Evolutionary conservation across 257 asterid species (phyloP).

Genomic region (Avicennia marina): DNA sequence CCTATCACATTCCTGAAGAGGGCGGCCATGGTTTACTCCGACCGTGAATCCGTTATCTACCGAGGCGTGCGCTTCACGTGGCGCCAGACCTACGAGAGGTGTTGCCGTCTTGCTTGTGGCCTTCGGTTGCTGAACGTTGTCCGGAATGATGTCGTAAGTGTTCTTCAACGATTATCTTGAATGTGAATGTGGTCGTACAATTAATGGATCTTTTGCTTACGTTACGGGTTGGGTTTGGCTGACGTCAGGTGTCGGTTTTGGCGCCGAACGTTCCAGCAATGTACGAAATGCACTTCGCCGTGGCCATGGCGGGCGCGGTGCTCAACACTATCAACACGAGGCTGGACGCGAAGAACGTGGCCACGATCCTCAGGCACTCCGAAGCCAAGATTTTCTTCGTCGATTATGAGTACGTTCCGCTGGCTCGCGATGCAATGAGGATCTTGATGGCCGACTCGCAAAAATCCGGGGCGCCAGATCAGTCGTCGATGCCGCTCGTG

Average conservation of each 20-base stretch:
- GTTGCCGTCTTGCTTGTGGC: constrained; percentile 72
- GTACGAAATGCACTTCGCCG: constrained; percentile 88
- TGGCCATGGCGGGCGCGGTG: constrained; percentile 92
- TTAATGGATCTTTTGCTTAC: no score
- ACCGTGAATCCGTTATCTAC: constrained; percentile 50
- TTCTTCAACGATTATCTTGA: no score
- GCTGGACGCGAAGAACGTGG: constrained; percentile 52
- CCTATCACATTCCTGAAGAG: constrained; percentile 69
- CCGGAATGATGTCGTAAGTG: constrained; percentile 67
- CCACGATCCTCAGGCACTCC: constrained; percentile 62
- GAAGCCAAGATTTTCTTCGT: constrained; percentile 66
- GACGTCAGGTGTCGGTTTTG: constrained; percentile 78
- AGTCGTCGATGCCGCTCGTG: constrained; percentile 49
- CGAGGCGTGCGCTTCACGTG: constrained; percentile 50
- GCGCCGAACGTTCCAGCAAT: constrained; percentile 82
- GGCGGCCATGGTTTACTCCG: constrained; percentile 53
- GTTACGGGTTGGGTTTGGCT: no score
- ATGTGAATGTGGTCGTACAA: no score
- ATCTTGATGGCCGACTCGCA: constrained; percentile 22
- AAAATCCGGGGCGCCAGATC: no score
- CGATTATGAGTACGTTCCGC: constrained; percentile 43
- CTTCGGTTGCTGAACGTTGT: constrained; percentile 43
- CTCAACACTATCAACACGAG: constrained; percentile 74
- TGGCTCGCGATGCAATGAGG: constrained; percentile 49
- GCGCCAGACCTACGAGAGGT: constrained; percentile 60